Conservation (phyloP, 352 stramenopile genomes). For the Phytophthora rubi region DNA sequence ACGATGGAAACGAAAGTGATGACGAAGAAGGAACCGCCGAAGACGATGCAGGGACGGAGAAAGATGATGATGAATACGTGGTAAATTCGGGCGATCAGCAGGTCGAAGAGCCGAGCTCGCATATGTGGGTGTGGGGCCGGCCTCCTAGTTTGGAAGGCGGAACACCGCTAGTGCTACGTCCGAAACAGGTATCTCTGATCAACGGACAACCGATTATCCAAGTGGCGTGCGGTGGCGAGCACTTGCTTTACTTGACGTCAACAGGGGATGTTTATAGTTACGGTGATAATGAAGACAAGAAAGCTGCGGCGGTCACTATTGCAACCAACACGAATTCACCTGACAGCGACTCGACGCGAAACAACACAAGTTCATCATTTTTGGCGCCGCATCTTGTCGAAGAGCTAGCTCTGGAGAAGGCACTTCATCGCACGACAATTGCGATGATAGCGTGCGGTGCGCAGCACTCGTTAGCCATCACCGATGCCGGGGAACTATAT, state of each 20-base stretch:
- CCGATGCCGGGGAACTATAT: conserved; percentile 73
- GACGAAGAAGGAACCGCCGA: conserved; percentile 28
- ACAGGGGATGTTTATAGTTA: conserved; percentile 85
- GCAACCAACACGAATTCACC: not conserved
- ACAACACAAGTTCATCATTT: conserved; percentile 44
- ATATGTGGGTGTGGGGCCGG: conserved; percentile 77
- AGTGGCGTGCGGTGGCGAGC: conserved; percentile 78
- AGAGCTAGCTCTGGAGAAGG: conserved; percentile 83
- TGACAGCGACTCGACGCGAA: conserved; percentile 15
- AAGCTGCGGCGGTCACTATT: conserved; percentile 27
- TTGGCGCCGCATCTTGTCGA: conserved; percentile 69
- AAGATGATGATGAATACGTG: not conserved
- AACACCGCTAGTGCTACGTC: conserved; percentile 65
- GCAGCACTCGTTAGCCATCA: conserved; percentile 80
- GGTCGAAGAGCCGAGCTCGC: conserved; percentile 35
- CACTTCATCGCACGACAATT: conserved; percentile 72
- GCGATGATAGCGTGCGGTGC: conserved; percentile 68
- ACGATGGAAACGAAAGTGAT: conserved; percentile 37
- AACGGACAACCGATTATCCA: conserved; percentile 72
- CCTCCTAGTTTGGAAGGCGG: conserved; percentile 59
- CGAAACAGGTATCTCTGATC: conserved; percentile 60
- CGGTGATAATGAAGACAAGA: conserved; percentile 73
- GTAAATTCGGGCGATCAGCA: conserved; percentile 3
- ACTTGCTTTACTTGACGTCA: conserved; percentile 77
- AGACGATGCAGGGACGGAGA: conserved; percentile 12